Conservation (phyloP, 768 basidiomycete genomes). For the Xerocomus brunneocitrinus region DNA sequence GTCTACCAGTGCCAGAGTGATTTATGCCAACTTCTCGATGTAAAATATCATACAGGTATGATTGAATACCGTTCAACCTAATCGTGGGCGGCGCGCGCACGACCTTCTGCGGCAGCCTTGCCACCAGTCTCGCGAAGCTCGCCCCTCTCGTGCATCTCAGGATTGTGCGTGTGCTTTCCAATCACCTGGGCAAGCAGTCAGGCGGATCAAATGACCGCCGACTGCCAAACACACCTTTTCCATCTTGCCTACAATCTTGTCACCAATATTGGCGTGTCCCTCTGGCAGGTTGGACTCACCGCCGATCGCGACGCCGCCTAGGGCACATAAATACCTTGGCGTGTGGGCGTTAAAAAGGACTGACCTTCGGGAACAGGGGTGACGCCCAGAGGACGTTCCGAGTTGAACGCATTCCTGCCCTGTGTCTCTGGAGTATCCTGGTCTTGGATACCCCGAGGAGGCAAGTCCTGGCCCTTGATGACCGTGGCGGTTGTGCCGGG, state of each 20-base stretch:
- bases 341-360: not conserved
- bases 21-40: too few species aligned
- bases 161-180: constrained; percentile 46
- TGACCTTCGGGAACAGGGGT: constrained; percentile 33
- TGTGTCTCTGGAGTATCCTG: too few species aligned
- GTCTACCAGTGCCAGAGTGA: too few species aligned
- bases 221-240: constrained; percentile 40
- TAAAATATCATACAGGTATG: not conserved
- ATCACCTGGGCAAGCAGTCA: constrained; percentile 34
- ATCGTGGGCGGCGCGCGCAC: constrained; percentile 41
- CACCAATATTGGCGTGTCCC: constrained; percentile 41
- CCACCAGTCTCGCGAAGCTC: constrained; percentile 52
- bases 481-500: not conserved
- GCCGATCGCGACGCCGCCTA: constrained; percentile 25
- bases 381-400: constrained; percentile 35
- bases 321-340: not conserved
- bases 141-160: constrained; percentile 52
- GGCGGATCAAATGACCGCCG: not conserved
- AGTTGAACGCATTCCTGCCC: constrained; percentile 26
- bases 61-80: constrained; percentile 8
- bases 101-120: constrained; percentile 40
- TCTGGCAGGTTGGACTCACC: constrained; percentile 22
- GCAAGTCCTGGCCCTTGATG: not conserved
- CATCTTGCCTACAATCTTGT: constrained; percentile 56
- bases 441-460: not conserved